phyloP scores from a whole-genome alignment of 768 basidiomycete genomes.

The Hemileccinum rubropunctum region DNA sequence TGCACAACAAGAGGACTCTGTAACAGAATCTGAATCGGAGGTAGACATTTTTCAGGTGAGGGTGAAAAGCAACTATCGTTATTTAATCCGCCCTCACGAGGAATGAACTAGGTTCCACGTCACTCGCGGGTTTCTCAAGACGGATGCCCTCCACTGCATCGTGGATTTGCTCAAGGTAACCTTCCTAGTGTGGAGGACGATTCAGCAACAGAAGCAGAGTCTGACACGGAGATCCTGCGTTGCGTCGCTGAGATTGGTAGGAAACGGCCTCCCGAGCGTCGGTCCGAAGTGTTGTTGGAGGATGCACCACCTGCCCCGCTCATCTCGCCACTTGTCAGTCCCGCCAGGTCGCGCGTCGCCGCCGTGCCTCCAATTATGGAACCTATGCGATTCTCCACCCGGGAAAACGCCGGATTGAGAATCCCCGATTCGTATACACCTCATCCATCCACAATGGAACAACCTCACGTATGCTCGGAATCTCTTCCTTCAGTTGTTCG shows the following conservation, averaged over 20 bases:
- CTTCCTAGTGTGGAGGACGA: conserved; percentile 18
- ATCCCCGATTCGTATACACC: not conserved
- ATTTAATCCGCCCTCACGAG: not conserved
- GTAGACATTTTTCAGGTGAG: conserved; percentile 9
- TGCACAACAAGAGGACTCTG: conserved; percentile 22
- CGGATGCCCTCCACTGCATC: not conserved
- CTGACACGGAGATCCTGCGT: conserved; percentile 25
- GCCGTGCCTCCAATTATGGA: not conserved
- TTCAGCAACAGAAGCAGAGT: conserved; percentile 33
- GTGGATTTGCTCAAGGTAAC: not conserved
- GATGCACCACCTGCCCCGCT: conserved; percentile 8
- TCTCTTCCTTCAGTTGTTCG: conserved; percentile 29
- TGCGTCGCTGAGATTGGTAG: conserved; percentile 19
- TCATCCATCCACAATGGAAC: not conserved
- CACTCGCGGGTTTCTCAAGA: not conserved
- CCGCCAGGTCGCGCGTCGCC: conserved; percentile 16
- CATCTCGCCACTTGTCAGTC: conserved; percentile 30
- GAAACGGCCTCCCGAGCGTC: conserved; percentile 2
- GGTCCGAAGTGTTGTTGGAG: conserved; percentile 1
- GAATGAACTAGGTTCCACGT: not conserved
- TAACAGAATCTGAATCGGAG: conserved; percentile 34
- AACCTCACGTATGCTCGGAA: conserved; percentile 2
- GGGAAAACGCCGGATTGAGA: conserved; percentile 9
- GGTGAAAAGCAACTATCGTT: not conserved
- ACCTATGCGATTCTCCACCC: conserved; percentile 2